Evolutionary conservation across 108 stramenopile species (phyloP), one percentile per base, ranked within the genome.

Genomic region (Stephanodiscus minutulus): DNA sequence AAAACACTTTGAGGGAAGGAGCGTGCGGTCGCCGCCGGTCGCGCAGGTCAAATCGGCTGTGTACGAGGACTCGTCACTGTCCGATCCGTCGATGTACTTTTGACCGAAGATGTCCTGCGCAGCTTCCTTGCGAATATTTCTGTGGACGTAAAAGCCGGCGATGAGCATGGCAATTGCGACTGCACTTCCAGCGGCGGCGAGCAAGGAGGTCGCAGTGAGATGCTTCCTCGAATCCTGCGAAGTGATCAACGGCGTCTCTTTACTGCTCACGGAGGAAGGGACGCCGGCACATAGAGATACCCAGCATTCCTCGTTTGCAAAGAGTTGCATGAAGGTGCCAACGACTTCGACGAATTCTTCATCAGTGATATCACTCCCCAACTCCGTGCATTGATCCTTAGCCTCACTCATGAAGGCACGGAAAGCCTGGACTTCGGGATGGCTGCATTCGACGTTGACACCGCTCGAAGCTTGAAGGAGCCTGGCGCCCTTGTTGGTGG

Each of bases 281-380:
- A 54, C 49, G 21, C 69, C 64, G 29, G n/a, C 63, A 56, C 76
- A 77, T 27, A 77, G 69, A 9, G 76, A 41, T 15, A 47, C 64
- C 69, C 69, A 77, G 76, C 76, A 77, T 43, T 31, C 46, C 49
- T 66, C 24, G 58, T 41, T 56, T 47, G 35, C 46, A 44, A 70
- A 70, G 49, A 77, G 64, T 24, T 47, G 54, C 12, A 55, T 15
- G 49, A 77, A 77, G 28, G 53, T 61, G 33, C 21, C 12, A 15
- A 70, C 44, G 15, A 63, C 44, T 5, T 55, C 17, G 17, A 70
- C 55, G 69, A 65, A 77, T 43, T 70, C 69, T 3, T 17, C 69
- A 21, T 61, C 60, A 24, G 66, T 44, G n/a, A 79, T 37, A 39
- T 6, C 20, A 7, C n/a, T 55, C 5, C 53, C 67, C 2, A 43